Percentiles rank a stretch among this genome's conserved stretches.
Evolutionary conservation across 1,284 basidiomycete species (phyloP).

Genomic region (Ustilago hordei): DNA sequence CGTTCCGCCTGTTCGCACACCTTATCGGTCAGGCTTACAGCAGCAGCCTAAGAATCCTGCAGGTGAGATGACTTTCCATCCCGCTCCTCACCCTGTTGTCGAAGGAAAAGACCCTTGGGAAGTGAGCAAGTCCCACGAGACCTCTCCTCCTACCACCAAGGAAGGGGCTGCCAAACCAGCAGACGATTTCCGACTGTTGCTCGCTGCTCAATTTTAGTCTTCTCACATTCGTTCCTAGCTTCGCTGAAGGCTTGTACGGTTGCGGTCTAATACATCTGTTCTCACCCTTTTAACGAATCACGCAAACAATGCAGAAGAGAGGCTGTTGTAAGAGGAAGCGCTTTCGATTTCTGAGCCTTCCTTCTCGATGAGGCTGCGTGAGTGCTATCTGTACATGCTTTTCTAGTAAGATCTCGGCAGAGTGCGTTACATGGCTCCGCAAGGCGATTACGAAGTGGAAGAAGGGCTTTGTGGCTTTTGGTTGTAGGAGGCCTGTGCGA

Average conservation of each 20-base stretch:
- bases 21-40: too few relatives aligned
- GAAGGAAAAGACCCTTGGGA: neutral
- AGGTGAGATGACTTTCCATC: neutral
- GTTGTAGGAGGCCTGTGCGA: too few relatives aligned
- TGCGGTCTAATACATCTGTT: neutral
- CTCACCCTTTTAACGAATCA: neutral
- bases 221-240: neutral
- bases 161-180: neutral
- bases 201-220: slow-evolving; percentile 22
- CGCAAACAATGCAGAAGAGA: too few relatives aligned
- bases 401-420: too few relatives aligned
- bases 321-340: neutral
- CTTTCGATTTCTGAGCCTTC: neutral
- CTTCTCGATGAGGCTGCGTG: too few relatives aligned
- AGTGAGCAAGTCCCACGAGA: neutral
- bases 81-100: neutral
- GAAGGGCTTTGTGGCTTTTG: too few relatives aligned
- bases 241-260: neutral
- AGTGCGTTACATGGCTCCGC: neutral
- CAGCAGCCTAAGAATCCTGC: neutral
- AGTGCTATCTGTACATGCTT: too few relatives aligned
- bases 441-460: neutral
- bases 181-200: slow-evolving; percentile 5
- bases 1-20: too few relatives aligned
- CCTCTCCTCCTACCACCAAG: neutral